A percentile compares a stretch with the other conserved stretches of the same genome.
These are phyloP conservation scores for Lactuca sativa DNA, from an alignment of 129 eudicot species.

Conservation along the genomic window DNA sequence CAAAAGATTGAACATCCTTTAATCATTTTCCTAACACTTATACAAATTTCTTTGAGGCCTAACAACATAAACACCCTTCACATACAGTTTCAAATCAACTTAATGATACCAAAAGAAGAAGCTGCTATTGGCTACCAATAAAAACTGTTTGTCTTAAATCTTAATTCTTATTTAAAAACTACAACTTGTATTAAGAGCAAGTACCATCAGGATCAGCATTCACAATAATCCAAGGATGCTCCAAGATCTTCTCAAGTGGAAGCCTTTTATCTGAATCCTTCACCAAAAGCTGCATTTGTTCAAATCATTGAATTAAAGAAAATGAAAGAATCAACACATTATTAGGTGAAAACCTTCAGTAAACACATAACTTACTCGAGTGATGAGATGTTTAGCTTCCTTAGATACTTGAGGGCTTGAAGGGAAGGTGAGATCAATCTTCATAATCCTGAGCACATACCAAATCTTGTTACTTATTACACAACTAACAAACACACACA, in stretches of 20 bases:
- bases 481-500: too few relatives aligned
- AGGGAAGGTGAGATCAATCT: slow-evolving; percentile 83
- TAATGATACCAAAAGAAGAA: background rate
- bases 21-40: background rate
- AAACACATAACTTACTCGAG: slow-evolving; percentile 44
- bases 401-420: slow-evolving; percentile 56
- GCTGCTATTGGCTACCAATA: slow-evolving; percentile 14
- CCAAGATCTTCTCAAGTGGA: slow-evolving; percentile 76
- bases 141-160: slow-evolving; percentile 8
- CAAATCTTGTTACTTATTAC: slow-evolving; percentile 10
- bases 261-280: slow-evolving; percentile 87
- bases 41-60: background rate
- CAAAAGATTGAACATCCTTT: background rate
- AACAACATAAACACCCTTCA: background rate
- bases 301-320: background rate
- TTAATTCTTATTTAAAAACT: background rate
- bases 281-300: slow-evolving; percentile 81
- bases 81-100: background rate
- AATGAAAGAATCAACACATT: background rate
- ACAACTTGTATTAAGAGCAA: slow-evolving; percentile 31
- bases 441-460: slow-evolving; percentile 60
- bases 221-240: slow-evolving; percentile 85
- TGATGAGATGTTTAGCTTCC: slow-evolving; percentile 79
- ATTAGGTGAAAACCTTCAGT: background rate
- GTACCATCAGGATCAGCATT: slow-evolving; percentile 63